These are phyloP conservation scores for Botrytis fragariae DNA, from an alignment of 2,329 filamentous ascomycete genomes.

Conservation along the genomic window DNA sequence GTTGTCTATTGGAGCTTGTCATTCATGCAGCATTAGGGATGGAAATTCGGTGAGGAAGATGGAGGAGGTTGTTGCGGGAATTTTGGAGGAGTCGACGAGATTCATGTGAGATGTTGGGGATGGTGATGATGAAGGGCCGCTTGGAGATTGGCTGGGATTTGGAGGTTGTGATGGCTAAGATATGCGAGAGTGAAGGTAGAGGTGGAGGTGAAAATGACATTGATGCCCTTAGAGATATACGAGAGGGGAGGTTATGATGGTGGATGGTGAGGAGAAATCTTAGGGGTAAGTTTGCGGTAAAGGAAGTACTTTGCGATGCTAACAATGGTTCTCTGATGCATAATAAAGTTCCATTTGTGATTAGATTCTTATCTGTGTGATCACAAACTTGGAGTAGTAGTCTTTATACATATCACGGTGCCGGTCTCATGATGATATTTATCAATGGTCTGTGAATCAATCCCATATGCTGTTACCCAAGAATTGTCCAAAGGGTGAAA, in stretches of 20 bases:
- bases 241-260: neutral
- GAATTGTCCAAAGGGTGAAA: neutral
- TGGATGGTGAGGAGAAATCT: neutral
- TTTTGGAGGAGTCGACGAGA: neutral
- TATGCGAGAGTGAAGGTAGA: neutral
- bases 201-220: neutral
- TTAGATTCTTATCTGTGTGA: neutral
- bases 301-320: neutral
- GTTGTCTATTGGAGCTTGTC: neutral
- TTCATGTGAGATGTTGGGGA: neutral
- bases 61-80: neutral
- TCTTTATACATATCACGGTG: neutral
- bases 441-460: neutral
- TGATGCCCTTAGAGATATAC: neutral
- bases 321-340: neutral
- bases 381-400: neutral
- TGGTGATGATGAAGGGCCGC: neutral
- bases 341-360: neutral
- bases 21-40: neutral
- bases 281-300: neutral
- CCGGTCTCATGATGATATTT: neutral
- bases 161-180: no score
- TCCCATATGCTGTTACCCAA: neutral
- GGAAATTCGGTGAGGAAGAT: neutral
- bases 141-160: neutral